Evolutionary conservation across 352 stramenopile species (phyloP).

Genomic region (Aphanomyces euteiches): DNA sequence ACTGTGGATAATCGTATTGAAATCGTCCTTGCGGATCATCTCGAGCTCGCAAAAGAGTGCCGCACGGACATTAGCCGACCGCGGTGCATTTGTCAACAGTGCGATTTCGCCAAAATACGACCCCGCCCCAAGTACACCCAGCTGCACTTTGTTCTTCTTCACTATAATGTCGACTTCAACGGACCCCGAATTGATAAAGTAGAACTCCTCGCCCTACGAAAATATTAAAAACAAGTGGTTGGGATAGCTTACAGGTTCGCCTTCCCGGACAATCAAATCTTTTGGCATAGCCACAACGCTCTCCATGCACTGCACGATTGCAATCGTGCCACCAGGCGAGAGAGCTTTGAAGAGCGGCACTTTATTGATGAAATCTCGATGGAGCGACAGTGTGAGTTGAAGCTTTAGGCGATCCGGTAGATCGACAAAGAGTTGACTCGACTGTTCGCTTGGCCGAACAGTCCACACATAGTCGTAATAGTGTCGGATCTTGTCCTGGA

Average conservation of each 20-base stretch:
- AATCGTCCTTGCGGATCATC: conserved; percentile 57
- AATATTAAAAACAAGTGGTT: background rate
- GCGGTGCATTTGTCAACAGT: conserved; percentile 52
- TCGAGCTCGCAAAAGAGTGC: conserved; percentile 62
- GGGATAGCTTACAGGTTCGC: conserved; percentile 42
- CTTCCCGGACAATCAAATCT: conserved; percentile 61
- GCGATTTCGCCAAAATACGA: conserved; percentile 74
- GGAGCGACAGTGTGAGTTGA: conserved; percentile 57
- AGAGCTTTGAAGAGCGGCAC: conserved; percentile 66
- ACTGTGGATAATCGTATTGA: conserved; percentile 52
- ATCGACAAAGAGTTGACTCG: conserved; percentile 61
- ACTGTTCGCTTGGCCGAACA: conserved; percentile 51
- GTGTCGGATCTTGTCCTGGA: conserved; percentile 69
- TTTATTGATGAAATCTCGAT: conserved; percentile 68
- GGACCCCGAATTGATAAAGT: conserved; percentile 71
- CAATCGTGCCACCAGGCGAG: conserved; percentile 64
- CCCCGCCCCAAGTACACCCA: conserved; percentile 65
- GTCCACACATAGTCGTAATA: conserved; percentile 78
- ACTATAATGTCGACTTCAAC: conserved; percentile 34
- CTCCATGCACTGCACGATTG: conserved; percentile 66
- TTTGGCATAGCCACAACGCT: conserved; percentile 59
- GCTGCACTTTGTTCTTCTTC: conserved; percentile 35
- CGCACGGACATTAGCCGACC: conserved; percentile 56
- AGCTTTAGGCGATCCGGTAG: conserved; percentile 66
- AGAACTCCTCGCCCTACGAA: conserved; percentile 52